Evolutionary conservation across 2,329 filamentous ascomycete genomes (phyloP), one percentile per base, ranked within the genome.

Genomic region (Ploettnerulaceae sp.): DNA sequence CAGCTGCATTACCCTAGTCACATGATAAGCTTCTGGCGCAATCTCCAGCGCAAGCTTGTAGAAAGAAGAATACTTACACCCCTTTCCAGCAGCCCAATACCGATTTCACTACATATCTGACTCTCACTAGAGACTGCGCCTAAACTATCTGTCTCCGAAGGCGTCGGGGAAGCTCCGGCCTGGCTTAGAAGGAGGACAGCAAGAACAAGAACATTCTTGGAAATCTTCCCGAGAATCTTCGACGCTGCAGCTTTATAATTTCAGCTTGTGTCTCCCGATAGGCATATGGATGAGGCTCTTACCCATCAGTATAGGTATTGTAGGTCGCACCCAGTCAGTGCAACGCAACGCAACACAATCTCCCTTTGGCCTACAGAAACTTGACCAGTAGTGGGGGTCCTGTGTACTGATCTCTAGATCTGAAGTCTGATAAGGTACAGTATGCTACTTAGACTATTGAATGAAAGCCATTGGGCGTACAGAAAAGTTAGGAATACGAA

Each of bases 1-100:
- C 86, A 1, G 83, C 85, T 9, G 86, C 86, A 66, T 87, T 89
- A 5, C 86, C 86, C 62, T 64, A 21, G 5, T 33, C 22, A 43
- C 40, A 39, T 59, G 45, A 55, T 57, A 28, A 61, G 50, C 26
- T 3, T n/a, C 14, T 28, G 25, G 12, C 12, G 25, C 25, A 7
- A 20, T n/a, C 26, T 17, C 22, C 14, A 18, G 9, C 14, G 21
- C 11, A 42, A 18, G 15, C 12, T 21, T 3, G 8, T n/a, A n/a
- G n/a, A 11, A 12, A 25, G 17, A 25, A 28, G 14, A 28, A 28
- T n/a, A 56, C 62, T 49, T 45, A 65, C 76, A 4, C 76, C 75
- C 48, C 66, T 58, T 47, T 69, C 64, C 47, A 79, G 54, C 40
- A 78, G 67, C 12, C 74, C 67, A 11, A 70, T 69, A 12, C 75